Conservation (phyloP, 371 early-diverging fungal genomes). For the Sporodiniella umbellata region DNA sequence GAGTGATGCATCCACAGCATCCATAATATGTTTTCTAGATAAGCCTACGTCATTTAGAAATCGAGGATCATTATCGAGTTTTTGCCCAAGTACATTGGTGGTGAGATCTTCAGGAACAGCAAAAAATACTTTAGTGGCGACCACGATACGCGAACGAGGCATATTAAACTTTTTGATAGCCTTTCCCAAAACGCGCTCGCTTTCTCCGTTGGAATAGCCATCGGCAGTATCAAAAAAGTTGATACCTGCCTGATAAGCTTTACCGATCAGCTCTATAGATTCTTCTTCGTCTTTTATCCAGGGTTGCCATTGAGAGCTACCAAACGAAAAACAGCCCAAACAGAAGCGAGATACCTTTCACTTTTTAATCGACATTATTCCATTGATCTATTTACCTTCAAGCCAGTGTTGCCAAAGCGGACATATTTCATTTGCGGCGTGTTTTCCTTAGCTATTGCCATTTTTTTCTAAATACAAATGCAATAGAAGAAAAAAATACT, state of each 20-base stretch:
- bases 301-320: conserved; percentile 12
- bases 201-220: conserved; percentile 41
- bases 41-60: conserved; percentile 33
- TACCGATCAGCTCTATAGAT: conserved; percentile 29
- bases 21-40: conserved; percentile 49
- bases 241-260: conserved; percentile 46
- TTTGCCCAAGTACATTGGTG: not conserved
- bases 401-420: conserved; percentile 42
- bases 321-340: conserved; percentile 44
- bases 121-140: conserved; percentile 43
- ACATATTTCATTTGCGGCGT: conserved; percentile 26
- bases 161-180: conserved; percentile 40
- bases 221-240: conserved; percentile 36
- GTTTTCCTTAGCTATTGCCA: not conserved
- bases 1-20: conserved; percentile 45
- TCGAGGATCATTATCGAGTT: conserved; percentile 3
- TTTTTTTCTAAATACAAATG: not conserved
- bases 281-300: conserved; percentile 34
- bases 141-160: conserved; percentile 37
- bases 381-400: conserved; percentile 6
- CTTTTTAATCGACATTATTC: not conserved
- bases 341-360: conserved; percentile 36
- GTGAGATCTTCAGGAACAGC: conserved; percentile 3
- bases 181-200: conserved; percentile 39
- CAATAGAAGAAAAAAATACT: not conserved